These are phyloP conservation scores for Penicillium desertorum DNA, from an alignment of 495 filamentous ascomycete species.

Conservation along the genomic window DNA sequence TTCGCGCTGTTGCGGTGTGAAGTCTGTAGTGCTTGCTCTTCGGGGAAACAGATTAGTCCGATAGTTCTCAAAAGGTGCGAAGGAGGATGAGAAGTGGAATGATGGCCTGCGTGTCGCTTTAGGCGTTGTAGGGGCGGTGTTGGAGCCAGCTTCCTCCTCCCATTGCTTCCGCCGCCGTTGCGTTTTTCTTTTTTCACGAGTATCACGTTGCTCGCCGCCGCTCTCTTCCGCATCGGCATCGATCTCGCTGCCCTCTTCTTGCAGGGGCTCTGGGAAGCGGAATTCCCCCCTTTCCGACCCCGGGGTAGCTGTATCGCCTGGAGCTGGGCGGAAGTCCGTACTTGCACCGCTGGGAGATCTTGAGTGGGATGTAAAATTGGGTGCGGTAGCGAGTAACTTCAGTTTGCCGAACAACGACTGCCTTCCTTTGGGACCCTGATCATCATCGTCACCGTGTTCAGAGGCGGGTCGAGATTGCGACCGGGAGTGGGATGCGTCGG, in stretches of 20 bases:
- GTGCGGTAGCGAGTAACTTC: constrained; percentile 54
- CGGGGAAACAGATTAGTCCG: constrained; percentile 59
- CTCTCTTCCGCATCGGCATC: constrained; percentile 79
- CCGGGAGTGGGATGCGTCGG: constrained; percentile 46
- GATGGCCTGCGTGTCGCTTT: constrained; percentile 46
- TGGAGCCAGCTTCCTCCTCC: constrained; percentile 49
- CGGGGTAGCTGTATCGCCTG: constrained; percentile 36
- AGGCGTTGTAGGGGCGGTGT: constrained; percentile 64
- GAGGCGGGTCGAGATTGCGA: constrained; percentile 46
- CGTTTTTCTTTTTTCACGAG: constrained; percentile 50
- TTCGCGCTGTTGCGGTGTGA: constrained; percentile 61
- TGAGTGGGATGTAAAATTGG: constrained; percentile 42
- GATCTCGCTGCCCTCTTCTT: constrained; percentile 66
- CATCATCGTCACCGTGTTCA: constrained; percentile 52
- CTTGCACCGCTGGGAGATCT: constrained; percentile 45
- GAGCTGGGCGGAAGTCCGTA: constrained; percentile 31
- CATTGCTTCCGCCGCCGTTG: constrained; percentile 51
- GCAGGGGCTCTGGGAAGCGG: constrained; percentile 52
- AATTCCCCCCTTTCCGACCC: constrained; percentile 52
- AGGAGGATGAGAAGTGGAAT: constrained; percentile 48
- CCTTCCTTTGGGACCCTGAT: constrained; percentile 51
- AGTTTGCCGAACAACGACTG: constrained; percentile 68
- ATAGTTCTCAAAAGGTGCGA: constrained; percentile 47
- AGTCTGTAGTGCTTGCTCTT: constrained; percentile 67
- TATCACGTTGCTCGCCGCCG: constrained; percentile 43